Base-by-base conservation (phyloP, 768 basidiomycete species). In the Tulasnella calospora region DNA sequence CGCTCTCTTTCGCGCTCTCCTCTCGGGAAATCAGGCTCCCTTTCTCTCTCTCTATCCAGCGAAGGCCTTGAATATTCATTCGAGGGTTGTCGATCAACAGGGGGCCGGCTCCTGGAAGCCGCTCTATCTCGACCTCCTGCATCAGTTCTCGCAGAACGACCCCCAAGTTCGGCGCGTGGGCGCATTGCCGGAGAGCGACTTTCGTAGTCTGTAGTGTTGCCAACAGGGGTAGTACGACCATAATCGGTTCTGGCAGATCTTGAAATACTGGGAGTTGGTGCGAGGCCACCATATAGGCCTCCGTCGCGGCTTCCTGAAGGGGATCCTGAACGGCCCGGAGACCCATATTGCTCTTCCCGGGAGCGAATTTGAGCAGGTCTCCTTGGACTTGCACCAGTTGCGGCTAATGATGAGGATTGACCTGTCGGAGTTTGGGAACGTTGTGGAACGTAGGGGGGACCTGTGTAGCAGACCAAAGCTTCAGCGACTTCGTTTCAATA, bases 51-150 rank as follows among this genome's bases (percentile, higher is more conserved):
- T 67, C 61, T 3, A 1, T 72, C 71, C 27, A 73, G 30, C 4
- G 47, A 72, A 46, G 46, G 78, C 21, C 72, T 72, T 36, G n/a
- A 71, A 35, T 72, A 41, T 13, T 51, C 72, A 15, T 57, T 51
- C 35, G 40, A 74, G 17, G 44, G 73, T 55, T 76, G 67, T 73
- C 57, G 78, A 46, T 71, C 67, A 69, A 27, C 61, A 67, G 61
- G 21, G 0, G 61, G 74, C 27, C 74, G 73, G 23, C 36, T 67
- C 19, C 35, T 47, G 10, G 73, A 74, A n/a, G 44, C 73, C 17
- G 55, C 46, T 33, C 40, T 73, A 21, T 47, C 74, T 40, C 61
- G 6, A 67, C n/a, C 27, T 27, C 61, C 61, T 33, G 30, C 33
- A 15, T 67, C 61, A 4, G 61, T 67, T 67, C 61, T 27, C 61